Base-by-base conservation (phyloP, 139 green algal genomes). In the Haematococcus sp. region DNA sequence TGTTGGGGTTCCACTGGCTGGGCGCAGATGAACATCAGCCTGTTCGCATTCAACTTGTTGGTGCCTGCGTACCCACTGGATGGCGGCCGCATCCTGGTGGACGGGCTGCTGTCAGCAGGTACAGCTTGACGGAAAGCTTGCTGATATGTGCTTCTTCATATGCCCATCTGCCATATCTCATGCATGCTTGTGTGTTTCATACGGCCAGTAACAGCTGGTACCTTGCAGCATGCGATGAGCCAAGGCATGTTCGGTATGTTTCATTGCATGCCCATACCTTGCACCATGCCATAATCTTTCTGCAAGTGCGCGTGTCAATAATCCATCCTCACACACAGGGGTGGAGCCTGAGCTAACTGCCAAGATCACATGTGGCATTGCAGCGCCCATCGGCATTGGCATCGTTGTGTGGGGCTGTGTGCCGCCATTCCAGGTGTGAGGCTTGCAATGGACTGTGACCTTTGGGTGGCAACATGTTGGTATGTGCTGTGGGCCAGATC, bases 21-120 rank as follows among this genome's bases (percentile, higher is more conserved):
- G n/a, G 34, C 76, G 51, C 51, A 86, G 80, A 63, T 95, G n/a
- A 93, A 95, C 81, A 75, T 95, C 56, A 67, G 25, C 0, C 76
- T 95, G 33, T 84, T 90, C 15, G 66, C 59, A 20, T 95, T 95
- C 88, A 95, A 95, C 77, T 75, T 95, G 5, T 70, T 89, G 19
- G 72, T 94, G n/a, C 90, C 90, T 3, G 89, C 86, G 2, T 94
- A 93, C 76, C 90, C 90, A 0, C 81, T 95, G 60, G 90, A 93
- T 68, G 89, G 88, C 7, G 81, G 84, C 15, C 77, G 84, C 27
- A 83, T 93, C 23, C 69, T 91, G 1, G 84, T 82, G 0, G 78
- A 87, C 68, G n/a, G 52, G 0, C 60, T 94, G 63, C 74, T 92
- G 70, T 61, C 81, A 35, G 77, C 46, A 4, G 80, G 87, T 65